Percentiles rank a stretch among this genome's conserved stretches.
Evolutionary conservation across 768 basidiomycete species (phyloP).

Genomic region (Naganishia antarctica): DNA sequence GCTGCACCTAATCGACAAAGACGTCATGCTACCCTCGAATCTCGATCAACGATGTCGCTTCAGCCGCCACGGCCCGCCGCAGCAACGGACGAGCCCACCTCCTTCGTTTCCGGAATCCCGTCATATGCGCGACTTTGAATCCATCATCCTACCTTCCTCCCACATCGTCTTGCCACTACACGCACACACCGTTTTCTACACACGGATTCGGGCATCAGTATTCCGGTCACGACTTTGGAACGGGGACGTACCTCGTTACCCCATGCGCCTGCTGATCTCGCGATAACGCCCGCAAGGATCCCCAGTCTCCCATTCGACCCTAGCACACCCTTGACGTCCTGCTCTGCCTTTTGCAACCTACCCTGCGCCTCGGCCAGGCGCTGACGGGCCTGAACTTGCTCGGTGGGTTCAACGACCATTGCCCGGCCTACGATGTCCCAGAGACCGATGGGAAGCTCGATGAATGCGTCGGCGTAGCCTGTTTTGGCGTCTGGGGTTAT

Average conservation of each 20-base stretch:
- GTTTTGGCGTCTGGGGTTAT: constrained; percentile 39
- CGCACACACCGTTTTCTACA: constrained; percentile 47
- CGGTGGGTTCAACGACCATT: constrained; percentile 41
- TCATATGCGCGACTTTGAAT: constrained; percentile 33
- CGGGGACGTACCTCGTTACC: constrained; percentile 37
- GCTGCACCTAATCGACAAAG: too few species aligned
- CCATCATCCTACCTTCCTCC: constrained; percentile 49
- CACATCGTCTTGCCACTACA: constrained; percentile 49
- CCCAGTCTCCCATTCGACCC: constrained; percentile 27
- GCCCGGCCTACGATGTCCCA: constrained; percentile 48
- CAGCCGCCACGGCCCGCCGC: too few species aligned
- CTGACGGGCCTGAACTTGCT: background rate
- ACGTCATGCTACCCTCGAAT: too few species aligned
- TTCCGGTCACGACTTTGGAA: background rate
- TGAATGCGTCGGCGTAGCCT: constrained; percentile 47
- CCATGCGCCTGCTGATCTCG: constrained; percentile 46
- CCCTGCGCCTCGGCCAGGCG: constrained; percentile 8
- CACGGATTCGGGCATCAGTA: background rate
- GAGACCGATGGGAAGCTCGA: constrained; percentile 43
- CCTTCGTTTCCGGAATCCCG: too few species aligned
- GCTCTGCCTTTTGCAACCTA: background rate
- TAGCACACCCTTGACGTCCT: constrained; percentile 18
- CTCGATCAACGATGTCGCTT: too few species aligned
- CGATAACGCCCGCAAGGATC: constrained; percentile 48
- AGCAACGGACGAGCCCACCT: too few species aligned